phyloP scores from a whole-genome alignment of 208 protist genomes.

The Crithidia fasciculata region DNA sequence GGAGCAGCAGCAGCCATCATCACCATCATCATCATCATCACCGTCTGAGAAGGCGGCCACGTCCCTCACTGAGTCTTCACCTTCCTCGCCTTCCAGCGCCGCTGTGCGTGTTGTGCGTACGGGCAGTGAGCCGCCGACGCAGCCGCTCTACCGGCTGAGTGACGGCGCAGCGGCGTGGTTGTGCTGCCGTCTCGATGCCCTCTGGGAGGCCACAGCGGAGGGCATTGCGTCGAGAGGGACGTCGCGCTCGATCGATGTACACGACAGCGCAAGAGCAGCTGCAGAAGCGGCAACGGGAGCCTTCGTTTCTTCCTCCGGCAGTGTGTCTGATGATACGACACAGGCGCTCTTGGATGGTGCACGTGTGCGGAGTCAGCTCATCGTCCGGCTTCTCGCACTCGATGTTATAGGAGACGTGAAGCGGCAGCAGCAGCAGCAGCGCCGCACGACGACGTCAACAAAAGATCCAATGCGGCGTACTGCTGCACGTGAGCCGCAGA shows the following conservation, averaged over 20 bases:
- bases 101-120: too few species aligned
- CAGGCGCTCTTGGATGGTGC: neutral
- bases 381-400: constrained; percentile 23
- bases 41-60: too few species aligned
- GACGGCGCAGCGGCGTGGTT: constrained; percentile 31
- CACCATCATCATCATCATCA: too few species aligned
- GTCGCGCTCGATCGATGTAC: neutral
- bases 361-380: constrained; percentile 19
- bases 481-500: neutral
- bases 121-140: neutral
- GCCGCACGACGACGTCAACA: neutral
- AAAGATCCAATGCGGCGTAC: neutral
- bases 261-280: too few species aligned
- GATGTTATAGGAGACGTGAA: neutral
- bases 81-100: neutral
- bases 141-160: neutral
- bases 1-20: neutral
- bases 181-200: constrained; percentile 28
- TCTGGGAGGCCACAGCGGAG: constrained; percentile 14
- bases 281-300: too few species aligned
- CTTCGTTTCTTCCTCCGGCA: too few species aligned
- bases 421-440: neutral
- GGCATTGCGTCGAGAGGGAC: neutral
- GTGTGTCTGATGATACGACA: neutral
- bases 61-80: neutral